These are phyloP conservation scores for Chlorencoelia australis DNA, from an alignment of 2,329 filamentous ascomycete species.

Conservation along the genomic window DNA sequence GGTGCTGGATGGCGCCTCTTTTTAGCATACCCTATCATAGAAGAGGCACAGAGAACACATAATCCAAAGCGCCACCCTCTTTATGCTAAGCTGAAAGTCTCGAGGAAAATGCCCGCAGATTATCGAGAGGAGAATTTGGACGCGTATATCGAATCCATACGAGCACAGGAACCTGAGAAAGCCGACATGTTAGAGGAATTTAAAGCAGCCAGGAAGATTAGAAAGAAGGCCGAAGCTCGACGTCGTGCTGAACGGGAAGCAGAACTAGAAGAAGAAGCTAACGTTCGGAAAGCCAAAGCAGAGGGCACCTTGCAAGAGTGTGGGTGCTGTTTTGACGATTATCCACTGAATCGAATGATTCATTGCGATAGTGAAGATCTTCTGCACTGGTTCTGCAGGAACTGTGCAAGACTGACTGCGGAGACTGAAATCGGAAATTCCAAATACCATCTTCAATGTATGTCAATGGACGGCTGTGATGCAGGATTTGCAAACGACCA, in stretches of 20 bases:
- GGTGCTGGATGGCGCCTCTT: constrained; percentile 26
- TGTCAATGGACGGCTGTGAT: constrained; percentile 57
- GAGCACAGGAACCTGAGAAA: neutral
- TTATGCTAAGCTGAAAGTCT: constrained; percentile 23
- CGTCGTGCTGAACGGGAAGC: constrained; percentile 31
- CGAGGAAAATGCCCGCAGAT: constrained; percentile 16
- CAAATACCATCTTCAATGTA: constrained; percentile 60
- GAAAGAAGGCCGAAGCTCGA: constrained; percentile 25
- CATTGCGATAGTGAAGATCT: constrained; percentile 47
- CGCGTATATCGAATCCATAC: neutral
- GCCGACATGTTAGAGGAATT: constrained; percentile 30
- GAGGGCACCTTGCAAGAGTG: constrained; percentile 54
- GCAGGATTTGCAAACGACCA: constrained; percentile 49
- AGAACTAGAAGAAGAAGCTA: constrained; percentile 32
- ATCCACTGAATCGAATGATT: constrained; percentile 56
- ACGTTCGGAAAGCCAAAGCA: constrained; percentile 33
- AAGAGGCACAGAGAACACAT: constrained; percentile 29
- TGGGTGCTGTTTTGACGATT: constrained; percentile 61
- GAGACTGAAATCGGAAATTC: constrained; percentile 58
- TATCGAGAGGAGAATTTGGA: constrained; percentile 10
- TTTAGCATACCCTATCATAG: constrained; percentile 24
- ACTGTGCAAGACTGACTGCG: constrained; percentile 55
- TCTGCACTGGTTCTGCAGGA: constrained; percentile 52
- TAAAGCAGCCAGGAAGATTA: constrained; percentile 28
- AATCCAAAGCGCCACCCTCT: constrained; percentile 12